Percentiles rank a stretch among this genome's conserved stretches.
Evolutionary conservation across 164 flowering plant species (phyloP).

Genomic region (Buxus sempervirens): DNA sequence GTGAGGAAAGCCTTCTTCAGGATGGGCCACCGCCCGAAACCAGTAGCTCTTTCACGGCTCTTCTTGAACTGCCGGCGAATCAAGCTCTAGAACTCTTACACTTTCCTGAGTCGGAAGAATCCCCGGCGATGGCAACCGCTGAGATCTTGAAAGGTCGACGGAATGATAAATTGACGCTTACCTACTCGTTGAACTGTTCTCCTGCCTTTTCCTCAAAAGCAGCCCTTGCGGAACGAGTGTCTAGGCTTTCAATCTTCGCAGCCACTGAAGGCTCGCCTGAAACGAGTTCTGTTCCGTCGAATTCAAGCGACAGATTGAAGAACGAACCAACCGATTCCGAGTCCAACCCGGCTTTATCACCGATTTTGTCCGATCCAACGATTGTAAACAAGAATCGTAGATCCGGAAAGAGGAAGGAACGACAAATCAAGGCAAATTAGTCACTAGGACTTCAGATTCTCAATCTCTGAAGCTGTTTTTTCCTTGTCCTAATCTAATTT

Average conservation of each 20-base stretch:
- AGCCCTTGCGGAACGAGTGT: constrained; percentile 50
- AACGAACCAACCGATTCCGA: constrained; percentile 49
- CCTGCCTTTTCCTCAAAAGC: constrained; percentile 41
- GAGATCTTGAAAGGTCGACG: constrained; percentile 10
- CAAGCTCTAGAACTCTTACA: constrained; percentile 76
- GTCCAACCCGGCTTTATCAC: constrained; percentile 35
- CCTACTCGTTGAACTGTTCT: constrained; percentile 14
- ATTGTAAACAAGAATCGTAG: constrained; percentile 24
- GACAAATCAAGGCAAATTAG: constrained; percentile 54
- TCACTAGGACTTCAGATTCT: constrained; percentile 20
- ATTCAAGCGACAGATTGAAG: constrained; percentile 48
- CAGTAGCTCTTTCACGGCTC: constrained; percentile 72
- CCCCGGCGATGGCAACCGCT: constrained; percentile 14
- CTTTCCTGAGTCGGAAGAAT: constrained; percentile 23
- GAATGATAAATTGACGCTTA: constrained; percentile 9
- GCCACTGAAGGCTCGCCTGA: constrained; percentile 32
- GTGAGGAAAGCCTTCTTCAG: constrained; percentile 16
- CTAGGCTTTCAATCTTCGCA: constrained; percentile 46
- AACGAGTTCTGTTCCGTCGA: constrained; percentile 33
- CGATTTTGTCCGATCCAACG: constrained; percentile 31
- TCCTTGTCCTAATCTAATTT: not conserved
- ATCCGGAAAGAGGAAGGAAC: constrained; percentile 62
- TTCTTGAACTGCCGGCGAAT: constrained; percentile 63
- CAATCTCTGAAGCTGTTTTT: constrained; percentile 11
- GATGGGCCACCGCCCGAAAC: not conserved